These are phyloP conservation scores for Leccinum pachyderme DNA, from an alignment of 1,284 basidiomycete species.

Conservation along the genomic window DNA sequence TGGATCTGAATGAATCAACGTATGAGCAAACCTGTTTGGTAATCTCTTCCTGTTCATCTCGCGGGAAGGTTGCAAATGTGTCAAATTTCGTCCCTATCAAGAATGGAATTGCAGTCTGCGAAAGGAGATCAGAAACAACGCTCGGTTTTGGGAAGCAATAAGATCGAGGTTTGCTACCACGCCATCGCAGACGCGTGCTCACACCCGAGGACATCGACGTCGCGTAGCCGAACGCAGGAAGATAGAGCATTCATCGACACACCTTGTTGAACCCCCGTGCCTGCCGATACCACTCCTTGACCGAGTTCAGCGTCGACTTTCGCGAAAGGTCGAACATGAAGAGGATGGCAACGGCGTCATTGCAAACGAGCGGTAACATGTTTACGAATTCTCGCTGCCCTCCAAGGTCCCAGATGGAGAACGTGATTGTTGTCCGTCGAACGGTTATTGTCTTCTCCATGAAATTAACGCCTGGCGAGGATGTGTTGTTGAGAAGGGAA, in stretches of 20 bases:
- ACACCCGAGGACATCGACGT: background rate
- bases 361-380: slow-evolving; percentile 97
- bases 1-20: slow-evolving; percentile 8
- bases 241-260: slow-evolving; percentile 22
- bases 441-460: slow-evolving; percentile 99
- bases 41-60: slow-evolving; percentile 98
- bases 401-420: slow-evolving; percentile 99
- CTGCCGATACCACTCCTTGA: slow-evolving; percentile 99
- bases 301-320: slow-evolving; percentile 94
- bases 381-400: slow-evolving; percentile 98
- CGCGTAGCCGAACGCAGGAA: background rate
- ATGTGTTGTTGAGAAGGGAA: slow-evolving; percentile 12
- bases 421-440: slow-evolving; percentile 96
- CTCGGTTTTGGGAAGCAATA: slow-evolving; percentile 1
- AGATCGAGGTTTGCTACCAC: background rate
- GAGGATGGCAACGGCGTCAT: slow-evolving; percentile 96
- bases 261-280: slow-evolving; percentile 98
- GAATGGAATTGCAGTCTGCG: slow-evolving; percentile 91
- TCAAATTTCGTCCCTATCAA: slow-evolving; percentile 98
- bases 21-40: slow-evolving; percentile 77
- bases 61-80: slow-evolving; percentile 91
- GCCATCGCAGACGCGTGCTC: background rate
- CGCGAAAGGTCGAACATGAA: slow-evolving; percentile 99
- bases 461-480: slow-evolving; percentile 86
- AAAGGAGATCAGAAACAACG: slow-evolving; percentile 3